A percentile compares a stretch with the other conserved stretches of the same genome.
Conservation (phyloP, 176 grass and related monocot genomes). For the Oryza longistaminata region DNA sequence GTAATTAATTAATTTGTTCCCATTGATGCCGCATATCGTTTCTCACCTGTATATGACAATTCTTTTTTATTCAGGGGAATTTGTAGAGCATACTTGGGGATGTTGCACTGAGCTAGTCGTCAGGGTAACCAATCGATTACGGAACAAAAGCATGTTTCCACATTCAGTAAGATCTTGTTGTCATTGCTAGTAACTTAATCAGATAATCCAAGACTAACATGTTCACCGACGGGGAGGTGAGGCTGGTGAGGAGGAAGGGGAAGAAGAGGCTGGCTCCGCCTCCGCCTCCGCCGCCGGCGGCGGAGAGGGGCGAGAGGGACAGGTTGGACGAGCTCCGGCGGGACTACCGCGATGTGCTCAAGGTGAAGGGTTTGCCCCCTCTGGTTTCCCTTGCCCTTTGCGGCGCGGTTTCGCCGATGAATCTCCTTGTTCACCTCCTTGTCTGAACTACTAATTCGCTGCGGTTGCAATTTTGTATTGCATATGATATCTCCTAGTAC, state of each 20-base stretch:
- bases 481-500: no score
- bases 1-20: background rate
- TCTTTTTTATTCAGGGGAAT: background rate
- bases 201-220: background rate
- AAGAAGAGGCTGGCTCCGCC: constrained; percentile 24
- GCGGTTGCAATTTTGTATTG: no score
- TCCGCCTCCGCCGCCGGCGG: background rate
- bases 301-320: background rate
- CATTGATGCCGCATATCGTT: background rate
- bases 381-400: background rate
- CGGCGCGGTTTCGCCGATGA: no score
- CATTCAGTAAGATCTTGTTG: background rate
- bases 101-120: background rate
- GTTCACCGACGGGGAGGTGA: constrained; percentile 3
- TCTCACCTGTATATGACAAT: background rate
- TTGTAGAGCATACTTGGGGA: background rate
- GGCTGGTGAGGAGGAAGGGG: constrained; percentile 47
- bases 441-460: background rate
- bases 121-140: background rate
- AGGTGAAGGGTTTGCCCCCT: constrained; percentile 24
- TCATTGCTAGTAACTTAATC: background rate
- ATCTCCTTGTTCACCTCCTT: no score
- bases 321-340: constrained; percentile 41
- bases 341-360: constrained; percentile 55
- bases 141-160: background rate